These are phyloP conservation scores for Cyphellophora europaea DNA, from an alignment of 2,329 filamentous ascomycete genomes.

Conservation along the genomic window DNA sequence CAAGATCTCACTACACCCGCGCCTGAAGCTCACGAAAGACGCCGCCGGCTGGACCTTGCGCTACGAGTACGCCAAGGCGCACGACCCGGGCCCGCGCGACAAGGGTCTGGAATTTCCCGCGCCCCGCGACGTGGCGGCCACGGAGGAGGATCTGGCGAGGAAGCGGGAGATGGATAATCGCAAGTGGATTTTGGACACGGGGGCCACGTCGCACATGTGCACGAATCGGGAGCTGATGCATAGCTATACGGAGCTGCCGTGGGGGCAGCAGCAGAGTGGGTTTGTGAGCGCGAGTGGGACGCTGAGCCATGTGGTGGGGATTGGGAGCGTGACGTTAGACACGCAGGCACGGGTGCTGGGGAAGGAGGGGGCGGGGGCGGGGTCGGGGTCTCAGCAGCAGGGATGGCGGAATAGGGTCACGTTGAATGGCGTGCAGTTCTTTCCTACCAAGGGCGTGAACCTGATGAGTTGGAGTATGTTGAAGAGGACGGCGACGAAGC, in stretches of 20 bases:
- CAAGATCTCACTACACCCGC: background rate
- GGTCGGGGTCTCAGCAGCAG: background rate
- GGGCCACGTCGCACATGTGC: slow-evolving; percentile 10
- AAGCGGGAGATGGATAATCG: background rate
- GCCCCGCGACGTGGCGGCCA: background rate
- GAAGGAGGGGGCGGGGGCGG: background rate
- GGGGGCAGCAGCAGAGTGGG: background rate
- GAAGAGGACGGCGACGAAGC: slow-evolving; percentile 4
- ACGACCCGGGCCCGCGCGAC: background rate
- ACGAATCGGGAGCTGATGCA: slow-evolving; percentile 7
- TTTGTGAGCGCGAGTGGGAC: slow-evolving; percentile 2
- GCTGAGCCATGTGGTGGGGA: slow-evolving; percentile 7
- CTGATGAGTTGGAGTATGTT: slow-evolving; percentile 11
- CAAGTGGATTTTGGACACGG: slow-evolving; percentile 12
- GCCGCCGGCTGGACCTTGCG: background rate
- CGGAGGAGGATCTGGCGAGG: background rate
- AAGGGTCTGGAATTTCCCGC: background rate
- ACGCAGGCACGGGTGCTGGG: too few species aligned
- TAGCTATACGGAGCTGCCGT: slow-evolving; percentile 3
- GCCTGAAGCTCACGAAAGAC: background rate
- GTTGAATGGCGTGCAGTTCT: slow-evolving; percentile 5
- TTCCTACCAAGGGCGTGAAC: slow-evolving; percentile 7
- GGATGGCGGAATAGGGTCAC: slow-evolving; percentile 4
- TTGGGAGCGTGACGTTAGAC: slow-evolving; percentile 6
- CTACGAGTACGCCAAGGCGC: background rate